Base-by-base conservation (phyloP, 805 yeast species). In the Myxozyma sirexii region DNA sequence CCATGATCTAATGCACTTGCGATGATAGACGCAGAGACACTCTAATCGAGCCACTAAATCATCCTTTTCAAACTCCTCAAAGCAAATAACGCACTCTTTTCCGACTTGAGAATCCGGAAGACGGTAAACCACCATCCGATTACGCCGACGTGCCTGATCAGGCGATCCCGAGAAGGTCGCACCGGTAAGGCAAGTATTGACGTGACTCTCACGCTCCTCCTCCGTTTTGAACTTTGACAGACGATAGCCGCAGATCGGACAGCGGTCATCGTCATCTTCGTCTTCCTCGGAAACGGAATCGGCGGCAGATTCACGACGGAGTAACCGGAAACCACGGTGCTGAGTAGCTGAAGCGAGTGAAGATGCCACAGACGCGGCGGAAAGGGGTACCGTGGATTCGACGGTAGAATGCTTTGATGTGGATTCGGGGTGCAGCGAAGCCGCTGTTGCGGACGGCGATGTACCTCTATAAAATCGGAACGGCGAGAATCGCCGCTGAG, bases 11-110 rank as follows among this genome's bases (percentile, higher is more conserved):
- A 94, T 94, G 74, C 99, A 94, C 64, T 82, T 77, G 71, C 91
- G 91, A 70, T 94, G 99, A 73, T 90, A 94, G 37, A 92, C 90
- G 71, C 99, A 94, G 13, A 94, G 78, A 72, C 99, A 94, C 72
- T 93, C 98, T 59, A 94, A 75, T 43, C 99, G 77, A 0, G 96
- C 98, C 17, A 94, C 93, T 69, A 86, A 87, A 56, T 91, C 94
- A 1, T 96, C 96, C 0, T 92, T 89, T 49, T 76, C 75, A 71
- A 92, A 83, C 19, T 89, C 96, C 71, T 94, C 99, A 63, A 93
- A 83, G 70, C 99, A 94, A 24, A 94, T 93, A 15, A 90, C 93
- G 72, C 99, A 94, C 72, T 94, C 98, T 50, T 83, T 83, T 35
- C 79, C 84, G 17, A 77, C 78, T 21, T 67, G 72, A 58, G 69